Evolutionary conservation across 1,284 basidiomycete genomes (phyloP), one percentile per base, ranked within the genome.

Genomic region (Trametes versicolor): DNA sequence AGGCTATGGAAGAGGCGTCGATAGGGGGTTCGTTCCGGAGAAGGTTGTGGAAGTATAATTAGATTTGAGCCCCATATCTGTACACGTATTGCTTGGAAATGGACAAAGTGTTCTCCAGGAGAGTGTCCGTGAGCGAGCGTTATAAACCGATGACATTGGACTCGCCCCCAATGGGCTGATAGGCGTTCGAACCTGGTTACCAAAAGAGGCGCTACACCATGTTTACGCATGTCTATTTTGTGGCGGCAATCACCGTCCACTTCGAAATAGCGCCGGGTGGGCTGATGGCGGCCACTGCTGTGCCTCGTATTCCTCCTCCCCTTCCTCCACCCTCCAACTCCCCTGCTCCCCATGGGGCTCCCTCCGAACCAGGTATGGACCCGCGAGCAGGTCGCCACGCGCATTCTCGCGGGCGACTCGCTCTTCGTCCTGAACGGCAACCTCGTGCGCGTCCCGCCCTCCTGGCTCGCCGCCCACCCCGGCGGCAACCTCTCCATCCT

Each of bases 401-500:
- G 87, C 71, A 94, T 98, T 73, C 84, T 93, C 72, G 81, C 82
- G 0, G 96, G 96, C 61, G 88, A 96, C 66, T 80, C 84, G 58
- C 86, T 99, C 70, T 86, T 99, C 77, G 84, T 99, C 67, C 93
- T 94, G 80, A 82, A 87, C 72, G 84, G 85, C 69, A 83, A 86
- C 65, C 89, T 99, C 68, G 89, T 98, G 70, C 89, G 91, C 68
- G 88, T 98, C n/a, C 88, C 95, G 25, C 83, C 85, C 15, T 81
- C 85, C 19, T 98, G 97, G 98, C 88, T 97, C 23, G 78, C 85
- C 4, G 82, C 85, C 3, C 98, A 99, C 76, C 97, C 97, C 0
- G 98, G 97, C 49, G 97, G 97, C 60, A 80, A 88, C 15, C 90
- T 98, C 54, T 87, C 96, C 21, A 90, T 99, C 66, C 88, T 98